Percentiles rank a stretch among this genome's conserved stretches.
Evolutionary conservation across 805 yeast genomes (phyloP).

Genomic region (Starmerella stigmatis): DNA sequence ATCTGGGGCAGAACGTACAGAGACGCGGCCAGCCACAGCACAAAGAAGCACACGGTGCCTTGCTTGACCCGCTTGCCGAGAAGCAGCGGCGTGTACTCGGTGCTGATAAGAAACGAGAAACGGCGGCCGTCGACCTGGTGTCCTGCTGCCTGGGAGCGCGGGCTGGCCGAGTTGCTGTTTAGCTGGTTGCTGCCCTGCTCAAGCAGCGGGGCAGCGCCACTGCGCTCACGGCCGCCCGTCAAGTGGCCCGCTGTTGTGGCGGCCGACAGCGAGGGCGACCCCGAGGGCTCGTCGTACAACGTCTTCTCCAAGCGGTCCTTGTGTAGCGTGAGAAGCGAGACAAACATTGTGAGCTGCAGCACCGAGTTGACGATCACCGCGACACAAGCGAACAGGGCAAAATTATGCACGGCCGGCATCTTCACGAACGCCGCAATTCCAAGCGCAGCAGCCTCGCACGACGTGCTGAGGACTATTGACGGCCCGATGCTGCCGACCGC

Average conservation of each 20-base stretch:
- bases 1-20: conserved; percentile 59
- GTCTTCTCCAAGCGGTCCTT: conserved; percentile 9
- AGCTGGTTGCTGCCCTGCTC: neutral
- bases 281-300: neutral
- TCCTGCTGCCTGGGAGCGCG: neutral
- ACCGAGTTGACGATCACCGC: conserved; percentile 68
- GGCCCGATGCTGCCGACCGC: conserved; percentile 76
- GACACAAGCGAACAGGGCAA: conserved; percentile 82
- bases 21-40: conserved; percentile 57
- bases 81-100: conserved; percentile 50
- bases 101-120: conserved; percentile 33
- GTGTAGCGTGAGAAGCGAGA: conserved; percentile 49
- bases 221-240: too few species aligned
- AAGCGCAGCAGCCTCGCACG: conserved; percentile 72
- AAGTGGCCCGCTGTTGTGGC: too few species aligned
- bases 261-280: too few species aligned
- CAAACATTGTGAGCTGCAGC: conserved; percentile 72
- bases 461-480: conserved; percentile 65
- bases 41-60: conserved; percentile 44
- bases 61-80: conserved; percentile 40
- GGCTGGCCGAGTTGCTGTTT: conserved; percentile 3
- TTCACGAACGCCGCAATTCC: conserved; percentile 65
- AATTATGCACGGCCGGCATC: conserved; percentile 94
- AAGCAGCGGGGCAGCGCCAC: too few species aligned
- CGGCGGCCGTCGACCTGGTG: conserved; percentile 16